Evolutionary conservation across 225 moss, liverwort and hornwort species (phyloP).

Genomic region (Climacium dendroides): DNA sequence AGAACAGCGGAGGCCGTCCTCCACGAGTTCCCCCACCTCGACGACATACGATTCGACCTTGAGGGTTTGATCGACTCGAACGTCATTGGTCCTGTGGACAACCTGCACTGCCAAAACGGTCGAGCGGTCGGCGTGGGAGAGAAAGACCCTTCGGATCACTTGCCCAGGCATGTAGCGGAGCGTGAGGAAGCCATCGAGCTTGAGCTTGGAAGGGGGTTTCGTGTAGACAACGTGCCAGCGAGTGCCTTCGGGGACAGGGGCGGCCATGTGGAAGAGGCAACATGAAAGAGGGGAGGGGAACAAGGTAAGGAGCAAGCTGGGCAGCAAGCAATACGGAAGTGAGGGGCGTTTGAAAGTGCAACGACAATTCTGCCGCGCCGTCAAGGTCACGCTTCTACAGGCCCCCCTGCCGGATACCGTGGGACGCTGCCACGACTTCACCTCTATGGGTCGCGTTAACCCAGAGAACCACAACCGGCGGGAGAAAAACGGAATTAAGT

Average conservation of each 20-base stretch:
- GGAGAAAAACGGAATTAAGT: background rate
- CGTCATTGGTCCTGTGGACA: background rate
- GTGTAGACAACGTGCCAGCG: slow-evolving; percentile 4
- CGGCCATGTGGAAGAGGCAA: background rate
- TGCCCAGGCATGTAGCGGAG: background rate
- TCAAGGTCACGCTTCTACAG: background rate
- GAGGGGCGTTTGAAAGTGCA: background rate
- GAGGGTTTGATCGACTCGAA: background rate
- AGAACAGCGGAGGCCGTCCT: background rate
- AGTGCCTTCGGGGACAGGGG: background rate
- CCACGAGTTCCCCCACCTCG: background rate
- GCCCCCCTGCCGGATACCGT: background rate
- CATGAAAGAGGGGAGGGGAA: background rate
- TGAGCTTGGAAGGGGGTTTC: background rate
- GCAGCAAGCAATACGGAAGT: background rate
- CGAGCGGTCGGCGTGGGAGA: background rate
- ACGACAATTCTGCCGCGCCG: background rate
- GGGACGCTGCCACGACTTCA: background rate
- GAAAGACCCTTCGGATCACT: background rate
- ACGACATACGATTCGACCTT: background rate
- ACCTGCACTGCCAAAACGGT: background rate
- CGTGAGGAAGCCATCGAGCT: slow-evolving; percentile 8
- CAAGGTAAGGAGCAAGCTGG: background rate
- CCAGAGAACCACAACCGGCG: background rate
- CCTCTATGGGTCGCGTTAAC: background rate